Conservation (phyloP, 352 stramenopile species). For the Globisporangium iwayamae region DNA sequence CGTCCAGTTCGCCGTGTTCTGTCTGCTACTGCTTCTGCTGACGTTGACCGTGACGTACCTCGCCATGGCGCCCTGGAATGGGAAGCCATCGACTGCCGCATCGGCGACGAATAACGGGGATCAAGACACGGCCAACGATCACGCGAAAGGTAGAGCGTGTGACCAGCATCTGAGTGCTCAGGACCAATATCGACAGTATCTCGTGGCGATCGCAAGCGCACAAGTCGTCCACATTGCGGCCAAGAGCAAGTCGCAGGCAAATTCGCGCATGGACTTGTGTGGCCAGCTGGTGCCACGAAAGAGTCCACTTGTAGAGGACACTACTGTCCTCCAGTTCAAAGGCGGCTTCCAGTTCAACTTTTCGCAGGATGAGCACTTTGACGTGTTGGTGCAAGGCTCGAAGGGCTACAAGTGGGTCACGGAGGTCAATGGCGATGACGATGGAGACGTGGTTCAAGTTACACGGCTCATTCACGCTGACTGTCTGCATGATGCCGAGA, state of each 20-base stretch:
- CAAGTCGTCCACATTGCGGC: conserved; percentile 1
- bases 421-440: neutral
- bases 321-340: neutral
- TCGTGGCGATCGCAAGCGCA: neutral
- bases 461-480: neutral
- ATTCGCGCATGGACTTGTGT: conserved; percentile 1
- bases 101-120: neutral
- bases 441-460: neutral
- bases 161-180: neutral
- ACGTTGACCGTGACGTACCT: neutral
- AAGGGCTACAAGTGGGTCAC: conserved; percentile 12
- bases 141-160: neutral
- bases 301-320: neutral
- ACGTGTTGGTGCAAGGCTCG: neutral
- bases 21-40: neutral
- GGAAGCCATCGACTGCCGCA: no score
- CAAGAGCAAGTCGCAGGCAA: conserved; percentile 1
- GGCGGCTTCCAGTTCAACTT: neutral
- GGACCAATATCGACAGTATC: conserved; percentile 2
- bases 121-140: neutral
- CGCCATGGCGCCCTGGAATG: neutral
- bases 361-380: neutral
- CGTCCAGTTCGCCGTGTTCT: neutral
- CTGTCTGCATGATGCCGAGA: neutral
- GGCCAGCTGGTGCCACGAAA: neutral